A percentile compares a stretch with the other conserved stretches of the same genome.
Conservation (phyloP, 768 basidiomycete species). For the Tylopilus cervinicoccineus region DNA sequence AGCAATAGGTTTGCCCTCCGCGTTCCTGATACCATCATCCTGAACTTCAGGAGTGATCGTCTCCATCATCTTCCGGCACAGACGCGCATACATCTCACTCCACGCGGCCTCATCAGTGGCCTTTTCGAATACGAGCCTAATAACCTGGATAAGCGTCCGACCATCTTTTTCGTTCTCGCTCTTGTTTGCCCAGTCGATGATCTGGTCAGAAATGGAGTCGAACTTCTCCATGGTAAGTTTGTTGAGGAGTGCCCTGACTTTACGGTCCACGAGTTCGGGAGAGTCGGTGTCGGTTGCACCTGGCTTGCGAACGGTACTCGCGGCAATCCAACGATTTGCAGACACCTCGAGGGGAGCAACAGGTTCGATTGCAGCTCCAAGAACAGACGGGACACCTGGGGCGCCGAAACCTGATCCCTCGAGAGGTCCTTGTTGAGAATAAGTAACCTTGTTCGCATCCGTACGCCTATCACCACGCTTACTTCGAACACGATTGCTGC, state of each 20-base stretch:
- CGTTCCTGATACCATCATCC: conserved; percentile 79
- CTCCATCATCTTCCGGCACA: conserved; percentile 96
- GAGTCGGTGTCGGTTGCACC: conserved; percentile 51
- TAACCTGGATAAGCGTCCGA: conserved; percentile 92
- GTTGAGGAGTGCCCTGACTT: conserved; percentile 89
- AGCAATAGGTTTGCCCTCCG: conserved; percentile 83
- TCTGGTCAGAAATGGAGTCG: conserved; percentile 92
- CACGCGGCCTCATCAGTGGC: conserved; percentile 94
- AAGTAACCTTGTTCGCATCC: conserved; percentile 45
- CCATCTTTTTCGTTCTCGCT: conserved; percentile 91
- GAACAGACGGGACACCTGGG: conserved; percentile 26
- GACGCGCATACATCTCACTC: conserved; percentile 96
- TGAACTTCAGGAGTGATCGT: conserved; percentile 83
- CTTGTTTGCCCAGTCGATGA: conserved; percentile 93
- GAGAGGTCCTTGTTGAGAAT: conserved; percentile 29
- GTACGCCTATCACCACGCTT: conserved; percentile 81
- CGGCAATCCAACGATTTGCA: conserved; percentile 80
- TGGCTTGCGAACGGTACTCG: conserved; percentile 41
- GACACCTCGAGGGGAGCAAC: conserved; percentile 73
- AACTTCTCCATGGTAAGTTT: conserved; percentile 97
- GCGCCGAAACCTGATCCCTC: conserved; percentile 34
- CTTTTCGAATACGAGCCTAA: conserved; percentile 94
- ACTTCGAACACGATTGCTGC: conserved; percentile 64
- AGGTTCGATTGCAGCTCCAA: conserved; percentile 48
- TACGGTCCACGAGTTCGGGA: conserved; percentile 86